A percentile compares a stretch with the other conserved stretches of the same genome.
These are phyloP conservation scores for Wickerhamomyces mucosus DNA, from an alignment of 805 yeast genomes.

Conservation along the genomic window DNA sequence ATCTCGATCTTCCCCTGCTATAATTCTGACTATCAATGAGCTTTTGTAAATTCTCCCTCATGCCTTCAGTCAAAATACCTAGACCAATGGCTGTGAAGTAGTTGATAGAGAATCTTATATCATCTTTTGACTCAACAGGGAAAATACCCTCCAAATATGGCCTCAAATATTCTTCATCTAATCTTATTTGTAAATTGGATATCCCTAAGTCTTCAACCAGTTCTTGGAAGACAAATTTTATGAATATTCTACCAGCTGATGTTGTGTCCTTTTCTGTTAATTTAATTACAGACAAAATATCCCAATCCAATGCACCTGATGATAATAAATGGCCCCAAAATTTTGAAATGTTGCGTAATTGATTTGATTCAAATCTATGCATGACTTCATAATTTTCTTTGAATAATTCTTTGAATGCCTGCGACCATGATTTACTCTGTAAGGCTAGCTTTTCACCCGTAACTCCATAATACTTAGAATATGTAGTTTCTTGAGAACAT, in stretches of 20 bases:
- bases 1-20: slow-evolving; percentile 14
- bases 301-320: slow-evolving; percentile 58
- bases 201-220: slow-evolving; percentile 71
- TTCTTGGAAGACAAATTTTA: slow-evolving; percentile 75
- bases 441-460: slow-evolving; percentile 58
- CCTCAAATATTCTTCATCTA: slow-evolving; percentile 43
- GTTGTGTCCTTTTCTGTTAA: slow-evolving; percentile 67
- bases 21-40: slow-evolving; percentile 18
- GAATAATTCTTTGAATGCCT: slow-evolving; percentile 44
- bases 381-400: slow-evolving; percentile 43
- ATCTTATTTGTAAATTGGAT: slow-evolving; percentile 34
- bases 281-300: slow-evolving; percentile 40
- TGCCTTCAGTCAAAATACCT: slow-evolving; percentile 72
- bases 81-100: slow-evolving; percentile 89
- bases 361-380: slow-evolving; percentile 62
- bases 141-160: slow-evolving; percentile 49
- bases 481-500: slow-evolving; percentile 79
- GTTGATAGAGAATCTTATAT: slow-evolving; percentile 72
- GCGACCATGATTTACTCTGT: slow-evolving; percentile 46
- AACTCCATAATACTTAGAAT: slow-evolving; percentile 76
- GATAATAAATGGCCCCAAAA: slow-evolving; percentile 83
- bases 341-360: slow-evolving; percentile 69
- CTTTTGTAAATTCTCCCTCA: slow-evolving; percentile 48
- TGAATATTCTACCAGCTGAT: slow-evolving; percentile 70
- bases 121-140: slow-evolving; percentile 44